phyloP scores from a whole-genome alignment of 805 yeast genomes.

The Suhomyces kilbournensis region DNA sequence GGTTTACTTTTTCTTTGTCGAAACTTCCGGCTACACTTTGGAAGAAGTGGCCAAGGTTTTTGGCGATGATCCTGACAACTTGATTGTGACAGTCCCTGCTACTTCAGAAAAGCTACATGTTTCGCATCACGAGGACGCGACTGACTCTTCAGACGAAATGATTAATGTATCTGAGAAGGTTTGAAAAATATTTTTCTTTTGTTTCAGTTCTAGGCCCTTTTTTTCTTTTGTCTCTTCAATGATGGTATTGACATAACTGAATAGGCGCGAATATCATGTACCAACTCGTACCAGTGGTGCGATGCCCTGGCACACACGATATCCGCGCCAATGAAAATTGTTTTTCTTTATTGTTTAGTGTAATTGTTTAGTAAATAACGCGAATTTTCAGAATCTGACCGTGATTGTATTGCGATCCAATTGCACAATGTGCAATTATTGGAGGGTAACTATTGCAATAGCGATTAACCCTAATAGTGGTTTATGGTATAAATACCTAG shows the following conservation, averaged over 20 bases:
- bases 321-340: not conserved
- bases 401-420: not conserved
- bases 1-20: conserved; percentile 36
- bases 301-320: not conserved
- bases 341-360: not conserved
- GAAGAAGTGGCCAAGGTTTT: conserved; percentile 44
- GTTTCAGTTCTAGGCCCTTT: not conserved
- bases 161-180: not conserved
- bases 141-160: not conserved
- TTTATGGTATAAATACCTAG: not conserved
- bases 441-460: not conserved
- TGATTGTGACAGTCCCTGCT: not conserved
- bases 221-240: not conserved
- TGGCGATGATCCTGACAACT: conserved; percentile 28
- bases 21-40: conserved; percentile 41
- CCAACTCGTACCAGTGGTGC: not conserved
- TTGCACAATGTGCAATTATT: not conserved
- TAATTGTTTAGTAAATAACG: not conserved
- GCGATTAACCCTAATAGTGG: not conserved
- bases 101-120: conserved; percentile 1
- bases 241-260: not conserved
- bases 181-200: not conserved
- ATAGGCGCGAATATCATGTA: not conserved
- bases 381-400: not conserved
- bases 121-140: not conserved